phyloP scores from a whole-genome alignment of 2,329 filamentous ascomycete species.

The Pseudomassariella vexata region DNA sequence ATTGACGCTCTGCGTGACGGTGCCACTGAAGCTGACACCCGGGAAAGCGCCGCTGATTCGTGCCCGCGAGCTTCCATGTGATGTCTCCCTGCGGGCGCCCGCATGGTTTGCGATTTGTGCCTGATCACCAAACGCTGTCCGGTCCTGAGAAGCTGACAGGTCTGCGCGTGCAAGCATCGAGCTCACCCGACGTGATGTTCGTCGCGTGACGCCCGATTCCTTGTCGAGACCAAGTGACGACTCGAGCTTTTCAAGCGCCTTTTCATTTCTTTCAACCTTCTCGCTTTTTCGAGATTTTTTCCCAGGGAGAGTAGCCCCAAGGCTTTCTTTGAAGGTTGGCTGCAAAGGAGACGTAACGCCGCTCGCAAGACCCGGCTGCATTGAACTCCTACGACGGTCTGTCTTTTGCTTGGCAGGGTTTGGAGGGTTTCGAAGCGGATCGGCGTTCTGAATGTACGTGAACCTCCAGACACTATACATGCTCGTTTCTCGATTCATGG shows the following conservation, averaged over 20 bases:
- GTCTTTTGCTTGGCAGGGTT: constrained; percentile 40
- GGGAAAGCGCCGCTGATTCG: constrained; percentile 51
- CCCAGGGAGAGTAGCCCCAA: constrained; percentile 53
- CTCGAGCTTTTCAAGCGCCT: constrained; percentile 55
- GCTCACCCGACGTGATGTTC: constrained; percentile 75
- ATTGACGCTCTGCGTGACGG: constrained; percentile 29
- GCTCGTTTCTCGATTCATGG: constrained; percentile 69
- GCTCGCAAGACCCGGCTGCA: constrained; percentile 64
- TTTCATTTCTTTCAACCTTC: constrained; percentile 36
- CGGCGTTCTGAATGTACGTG: constrained; percentile 67
- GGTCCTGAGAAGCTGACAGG: constrained; percentile 77
- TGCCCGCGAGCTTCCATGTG: constrained; percentile 62
- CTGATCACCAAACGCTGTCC: constrained; percentile 71
- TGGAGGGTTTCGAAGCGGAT: constrained; percentile 43
- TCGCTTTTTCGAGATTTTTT: constrained; percentile 50
- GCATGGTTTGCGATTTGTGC: constrained; percentile 32
- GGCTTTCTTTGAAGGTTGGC: constrained; percentile 68
- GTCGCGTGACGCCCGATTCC: constrained; percentile 43
- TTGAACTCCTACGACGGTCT: constrained; percentile 53
- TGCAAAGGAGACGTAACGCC: constrained; percentile 74
- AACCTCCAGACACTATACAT: constrained; percentile 83
- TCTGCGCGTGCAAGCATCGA: constrained; percentile 85
- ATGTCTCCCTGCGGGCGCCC: constrained; percentile 61
- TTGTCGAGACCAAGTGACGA: constrained; percentile 67
- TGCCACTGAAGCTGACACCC: constrained; percentile 27